Evolutionary conservation across 2,329 filamentous ascomycete genomes (phyloP).

Genomic region (Elsinoe ampelina): DNA sequence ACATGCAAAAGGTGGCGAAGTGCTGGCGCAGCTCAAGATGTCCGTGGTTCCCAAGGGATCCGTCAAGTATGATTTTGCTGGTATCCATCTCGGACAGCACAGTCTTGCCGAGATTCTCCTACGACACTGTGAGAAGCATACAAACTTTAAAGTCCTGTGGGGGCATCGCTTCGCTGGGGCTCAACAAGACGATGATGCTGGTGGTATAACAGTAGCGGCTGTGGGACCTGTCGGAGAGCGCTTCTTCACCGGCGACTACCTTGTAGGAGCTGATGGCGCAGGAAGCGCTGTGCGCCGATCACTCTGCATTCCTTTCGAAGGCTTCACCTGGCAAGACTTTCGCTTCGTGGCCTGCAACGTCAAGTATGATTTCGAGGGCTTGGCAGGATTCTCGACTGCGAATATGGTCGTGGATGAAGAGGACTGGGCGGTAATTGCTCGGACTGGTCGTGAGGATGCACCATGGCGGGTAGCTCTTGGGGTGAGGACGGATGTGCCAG

Average conservation of each 20-base stretch:
- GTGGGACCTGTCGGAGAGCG: neutral
- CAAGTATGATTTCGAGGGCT: slow-evolving; percentile 16
- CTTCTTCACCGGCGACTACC: neutral
- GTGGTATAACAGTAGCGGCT: neutral
- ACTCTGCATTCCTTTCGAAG: slow-evolving; percentile 17
- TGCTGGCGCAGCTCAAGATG: neutral
- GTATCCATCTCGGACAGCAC: neutral
- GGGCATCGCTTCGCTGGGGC: neutral
- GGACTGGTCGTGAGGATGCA: slow-evolving; percentile 12
- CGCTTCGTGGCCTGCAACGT: slow-evolving; percentile 17
- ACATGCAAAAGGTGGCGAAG: neutral
- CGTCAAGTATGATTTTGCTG: neutral
- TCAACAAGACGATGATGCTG: neutral
- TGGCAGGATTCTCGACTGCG: slow-evolving; percentile 14
- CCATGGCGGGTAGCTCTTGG: slow-evolving; percentile 5
- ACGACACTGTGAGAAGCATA: neutral
- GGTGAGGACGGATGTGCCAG: neutral
- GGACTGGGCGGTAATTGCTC: slow-evolving; percentile 19
- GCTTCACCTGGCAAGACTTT: slow-evolving; percentile 18
- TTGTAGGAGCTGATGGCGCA: neutral
- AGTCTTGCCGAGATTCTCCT: neutral
- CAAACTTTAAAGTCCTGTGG: neutral
- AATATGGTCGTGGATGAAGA: slow-evolving; percentile 18
- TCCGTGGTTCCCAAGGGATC: neutral
- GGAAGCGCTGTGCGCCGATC: neutral